phyloP scores from a whole-genome alignment of 352 stramenopile species.

The Pythium myriotylum region DNA sequence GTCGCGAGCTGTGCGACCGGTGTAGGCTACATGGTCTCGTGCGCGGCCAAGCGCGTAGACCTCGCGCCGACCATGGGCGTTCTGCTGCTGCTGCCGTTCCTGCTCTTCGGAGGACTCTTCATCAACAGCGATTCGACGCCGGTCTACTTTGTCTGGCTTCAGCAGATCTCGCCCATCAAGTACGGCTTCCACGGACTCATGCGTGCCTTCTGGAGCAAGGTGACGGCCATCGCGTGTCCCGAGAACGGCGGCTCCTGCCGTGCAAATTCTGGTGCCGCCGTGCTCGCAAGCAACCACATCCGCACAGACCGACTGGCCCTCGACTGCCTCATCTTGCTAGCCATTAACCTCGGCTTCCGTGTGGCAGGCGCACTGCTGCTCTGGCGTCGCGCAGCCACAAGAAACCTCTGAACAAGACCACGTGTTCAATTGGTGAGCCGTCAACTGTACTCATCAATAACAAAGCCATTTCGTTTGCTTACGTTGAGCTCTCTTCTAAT shows the following conservation, averaged over 20 bases:
- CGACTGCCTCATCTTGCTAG: conserved; percentile 35
- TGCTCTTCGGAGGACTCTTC: conserved; percentile 55
- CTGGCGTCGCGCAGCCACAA: conserved; percentile 2
- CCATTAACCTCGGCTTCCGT: conserved; percentile 38
- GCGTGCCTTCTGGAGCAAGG: conserved; percentile 43
- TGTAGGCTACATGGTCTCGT: conserved; percentile 45
- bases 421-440: no score
- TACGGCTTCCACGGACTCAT: conserved; percentile 51
- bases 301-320: conserved; percentile 26
- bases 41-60: conserved; percentile 30
- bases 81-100: conserved; percentile 46
- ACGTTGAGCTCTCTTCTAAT: no score
- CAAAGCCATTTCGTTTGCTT: no score
- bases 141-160: conserved; percentile 56
- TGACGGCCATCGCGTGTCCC: conserved; percentile 29
- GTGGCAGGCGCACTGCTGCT: conserved; percentile 20
- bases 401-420: conserved; percentile 3
- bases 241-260: conserved; percentile 22
- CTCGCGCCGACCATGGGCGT: conserved; percentile 45
- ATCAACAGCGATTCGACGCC: conserved; percentile 41
- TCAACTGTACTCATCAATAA: no score
- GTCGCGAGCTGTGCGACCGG: conserved; percentile 11
- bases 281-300: conserved; percentile 24
- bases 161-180: conserved; percentile 64
- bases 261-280: conserved; percentile 26